phyloP scores from a whole-genome alignment of 2,329 filamentous ascomycete species.

The Diaporthe capsici region DNA sequence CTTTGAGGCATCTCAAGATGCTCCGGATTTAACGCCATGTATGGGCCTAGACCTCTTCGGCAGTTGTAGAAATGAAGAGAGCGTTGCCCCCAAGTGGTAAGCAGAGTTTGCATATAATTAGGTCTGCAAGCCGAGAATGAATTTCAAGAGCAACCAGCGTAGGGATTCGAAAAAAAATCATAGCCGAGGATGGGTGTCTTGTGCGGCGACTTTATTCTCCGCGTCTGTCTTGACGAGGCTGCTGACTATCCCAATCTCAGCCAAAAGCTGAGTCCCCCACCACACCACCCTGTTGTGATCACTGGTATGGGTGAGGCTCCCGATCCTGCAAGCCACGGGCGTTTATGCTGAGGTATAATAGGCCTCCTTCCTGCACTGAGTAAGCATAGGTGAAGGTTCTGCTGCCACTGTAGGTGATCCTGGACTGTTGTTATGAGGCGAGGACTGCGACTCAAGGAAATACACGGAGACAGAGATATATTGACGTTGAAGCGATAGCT shows the following conservation, averaged over 20 bases:
- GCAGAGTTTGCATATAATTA: not conserved
- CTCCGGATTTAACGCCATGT: not conserved
- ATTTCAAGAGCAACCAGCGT: not conserved
- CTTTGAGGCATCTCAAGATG: too few species aligned
- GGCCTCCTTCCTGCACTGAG: not conserved
- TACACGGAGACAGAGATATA: not conserved
- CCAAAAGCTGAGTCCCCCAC: not conserved
- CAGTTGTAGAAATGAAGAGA: not conserved
- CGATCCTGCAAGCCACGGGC: conserved; percentile 13
- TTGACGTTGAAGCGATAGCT: not conserved
- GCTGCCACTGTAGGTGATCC: not conserved
- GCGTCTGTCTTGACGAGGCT: conserved; percentile 1
- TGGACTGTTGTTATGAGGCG: too few species aligned
- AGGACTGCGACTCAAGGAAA: not conserved
- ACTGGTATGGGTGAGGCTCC: not conserved
- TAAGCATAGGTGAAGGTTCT: not conserved
- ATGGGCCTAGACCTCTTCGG: not conserved
- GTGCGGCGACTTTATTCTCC: not conserved
- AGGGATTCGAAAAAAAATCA: not conserved
- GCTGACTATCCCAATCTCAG: not conserved
- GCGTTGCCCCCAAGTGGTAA: too few species aligned
- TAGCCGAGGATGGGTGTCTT: not conserved
- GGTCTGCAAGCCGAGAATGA: not conserved
- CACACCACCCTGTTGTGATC: not conserved
- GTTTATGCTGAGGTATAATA: not conserved